Evolutionary conservation across 202 grass and related monocot species (phyloP), one percentile per base, ranked within the genome.

Genomic region (Digitaria exilis): DNA sequence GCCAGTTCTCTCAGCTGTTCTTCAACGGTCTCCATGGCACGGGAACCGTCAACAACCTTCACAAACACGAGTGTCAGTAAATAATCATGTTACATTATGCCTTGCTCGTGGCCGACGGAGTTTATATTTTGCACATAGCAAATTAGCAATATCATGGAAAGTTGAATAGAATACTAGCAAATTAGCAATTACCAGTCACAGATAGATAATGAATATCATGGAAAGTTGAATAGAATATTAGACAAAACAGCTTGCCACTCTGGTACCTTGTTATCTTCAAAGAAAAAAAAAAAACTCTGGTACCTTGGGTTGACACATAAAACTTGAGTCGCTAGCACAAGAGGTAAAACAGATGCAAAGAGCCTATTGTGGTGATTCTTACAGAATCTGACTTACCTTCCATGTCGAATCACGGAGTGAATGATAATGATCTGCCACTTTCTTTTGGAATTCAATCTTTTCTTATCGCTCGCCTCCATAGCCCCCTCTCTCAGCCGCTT

Each of bases 391-490:
- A 71, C 17, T 84, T 92, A 99, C 93, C 96, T 96, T 89, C 96
- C 93, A 99, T 76, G 85, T 90, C 17, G 65, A 82, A 88, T 86
- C 93, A 79, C 28, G 5, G 73, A 96, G 93, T 18, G 85, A 77
- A 83, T 79, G 79, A 84, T 99, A 99, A 88, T 89, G 71, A 43
- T 91, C 75, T 39, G 93, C 91, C 69, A 96, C 96, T 28, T 80
- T 92, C 63, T 91, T 94, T 64, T 99, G 96, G 78, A 99, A 99
- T 72, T 99, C 96, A 41, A 96, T 50, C 78, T 82, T 76, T 81
- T 99, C 93, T 76, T 99, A 99, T 86, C 89, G 93, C 73, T 96
- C 96, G 34, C 26, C 79, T 45, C 96, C 93, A 82, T 96, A 96
- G 43, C 85, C 93, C 85, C 93, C 96, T 90, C 96, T 92, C 84